Evolutionary conservation across 2,329 filamentous ascomycete genomes (phyloP).

Genomic region (Dendrostoma leiphaemia): DNA sequence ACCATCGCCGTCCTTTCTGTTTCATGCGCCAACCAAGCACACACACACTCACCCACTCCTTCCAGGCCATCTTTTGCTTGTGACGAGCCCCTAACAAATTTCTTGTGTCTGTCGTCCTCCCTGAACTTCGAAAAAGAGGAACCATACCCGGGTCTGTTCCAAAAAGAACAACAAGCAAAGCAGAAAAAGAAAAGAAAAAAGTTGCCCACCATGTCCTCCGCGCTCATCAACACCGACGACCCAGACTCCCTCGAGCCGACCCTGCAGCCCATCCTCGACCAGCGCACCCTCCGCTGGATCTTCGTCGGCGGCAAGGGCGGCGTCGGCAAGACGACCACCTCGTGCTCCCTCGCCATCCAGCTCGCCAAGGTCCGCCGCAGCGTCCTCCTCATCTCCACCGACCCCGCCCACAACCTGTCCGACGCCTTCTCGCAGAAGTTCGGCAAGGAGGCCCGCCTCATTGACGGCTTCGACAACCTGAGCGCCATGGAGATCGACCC

Average conservation of each 20-base stretch:
- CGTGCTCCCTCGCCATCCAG: conserved; percentile 96
- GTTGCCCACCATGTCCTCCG: conserved; percentile 31
- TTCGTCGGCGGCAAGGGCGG: conserved; percentile 98
- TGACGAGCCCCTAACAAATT: no score
- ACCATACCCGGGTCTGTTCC: not conserved
- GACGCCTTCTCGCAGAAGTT: conserved; percentile 99
- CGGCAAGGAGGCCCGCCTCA: conserved; percentile 91
- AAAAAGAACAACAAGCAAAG: not conserved
- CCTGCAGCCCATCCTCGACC: conserved; percentile 91
- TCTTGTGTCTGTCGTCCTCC: no score
- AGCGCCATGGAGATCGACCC: conserved; percentile 99
- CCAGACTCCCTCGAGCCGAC: conserved; percentile 85
- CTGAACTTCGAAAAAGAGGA: not conserved
- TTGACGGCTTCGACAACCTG: conserved; percentile 89
- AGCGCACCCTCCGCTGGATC: conserved; percentile 95
- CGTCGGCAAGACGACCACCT: conserved; percentile 99
- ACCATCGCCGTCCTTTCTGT: not conserved
- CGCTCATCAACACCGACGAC: conserved; percentile 52
- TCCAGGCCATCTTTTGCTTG: no score
- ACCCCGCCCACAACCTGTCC: conserved; percentile 95
- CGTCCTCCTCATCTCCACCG: conserved; percentile 95
- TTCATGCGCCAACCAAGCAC: not conserved
- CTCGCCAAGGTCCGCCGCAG: conserved; percentile 92
- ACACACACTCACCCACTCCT: not conserved
- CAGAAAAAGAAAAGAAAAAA: not conserved